Evolutionary conservation across 148 eudicot species (phyloP).

Genomic region (Heliosperma pusillum): DNA sequence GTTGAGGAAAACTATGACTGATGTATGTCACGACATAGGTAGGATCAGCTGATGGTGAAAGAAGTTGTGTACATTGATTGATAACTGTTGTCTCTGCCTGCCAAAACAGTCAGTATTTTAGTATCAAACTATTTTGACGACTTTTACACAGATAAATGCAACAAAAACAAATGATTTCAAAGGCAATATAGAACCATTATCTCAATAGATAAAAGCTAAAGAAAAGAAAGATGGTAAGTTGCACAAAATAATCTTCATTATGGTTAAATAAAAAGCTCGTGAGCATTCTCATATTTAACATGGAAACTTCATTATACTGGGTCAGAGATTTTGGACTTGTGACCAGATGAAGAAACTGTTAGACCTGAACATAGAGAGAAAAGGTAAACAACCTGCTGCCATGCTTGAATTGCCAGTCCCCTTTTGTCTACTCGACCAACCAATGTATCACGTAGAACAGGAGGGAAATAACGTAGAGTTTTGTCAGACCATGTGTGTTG

Average conservation of each 20-base stretch:
- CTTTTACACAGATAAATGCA: neutral
- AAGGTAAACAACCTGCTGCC: constrained; percentile 72
- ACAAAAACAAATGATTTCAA: neutral
- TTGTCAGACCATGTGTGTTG: constrained; percentile 97
- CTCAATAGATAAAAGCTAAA: neutral
- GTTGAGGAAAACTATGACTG: constrained; percentile 76
- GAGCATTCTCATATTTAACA: neutral
- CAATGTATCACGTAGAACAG: constrained; percentile 70
- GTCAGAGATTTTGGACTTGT: neutral
- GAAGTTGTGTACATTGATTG: constrained; percentile 90
- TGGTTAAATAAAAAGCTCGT: neutral
- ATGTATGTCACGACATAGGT: constrained; percentile 73
- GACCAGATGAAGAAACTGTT: neutral
- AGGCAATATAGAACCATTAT: neutral
- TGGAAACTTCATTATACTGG: neutral
- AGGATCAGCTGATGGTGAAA: constrained; percentile 86
- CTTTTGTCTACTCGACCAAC: constrained; percentile 74
- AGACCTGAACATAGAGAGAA: neutral
- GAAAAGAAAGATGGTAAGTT: constrained; percentile 1
- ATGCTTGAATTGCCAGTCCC: constrained; percentile 74
- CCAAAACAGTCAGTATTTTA: constrained; percentile 23
- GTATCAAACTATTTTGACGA: neutral
- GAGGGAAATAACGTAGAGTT: constrained; percentile 79
- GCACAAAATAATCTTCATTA: neutral
- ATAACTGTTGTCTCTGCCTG: constrained; percentile 96